Base-by-base conservation (phyloP, 768 basidiomycete species). In the Asterophora parasitica region DNA sequence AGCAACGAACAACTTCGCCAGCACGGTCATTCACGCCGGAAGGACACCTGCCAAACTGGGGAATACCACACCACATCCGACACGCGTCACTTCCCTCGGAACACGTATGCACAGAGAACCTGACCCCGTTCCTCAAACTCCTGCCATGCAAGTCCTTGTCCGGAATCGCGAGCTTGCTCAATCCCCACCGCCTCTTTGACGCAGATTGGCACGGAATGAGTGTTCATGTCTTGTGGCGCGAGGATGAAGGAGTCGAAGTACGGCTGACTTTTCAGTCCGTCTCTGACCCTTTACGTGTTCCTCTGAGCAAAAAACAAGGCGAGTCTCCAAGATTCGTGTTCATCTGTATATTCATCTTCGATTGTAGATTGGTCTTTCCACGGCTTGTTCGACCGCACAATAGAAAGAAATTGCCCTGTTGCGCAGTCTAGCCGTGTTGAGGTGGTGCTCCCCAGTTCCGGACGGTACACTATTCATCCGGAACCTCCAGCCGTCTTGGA, bases 81-180 rank as follows among this genome's bases (percentile, higher is more conserved):
- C 85, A 93, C 56, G 89, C 87, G 1, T 79, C 80, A 7, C 76
- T 87, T 15, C 86, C 88, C 6, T 88, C 84, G 3, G 90, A 94
- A 61, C 74, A 84, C 56, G 88, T 97, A n/a, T 99, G 95, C 61
- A 98, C 95, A 4, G 96, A 98, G 62, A 97, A 97, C 59, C 71
- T 98, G 7, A 97, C 95, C 0, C 95, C 96, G 0, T 96, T 98
- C 68, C 75, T 97, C 49, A 92, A 95, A 61, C 81, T 97, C 8
- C 71, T 98, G 1, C 96, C 96, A 0, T 98, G 95, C 73, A 91
- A 96, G 60, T 82, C 88, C 4, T 70, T 76, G 15, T 91, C 93
- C 0, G 94, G 96, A 10, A 75, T 97, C 16, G 88, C 92, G 0
- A 72, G 67, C 12, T 74, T 97, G 17, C 71, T 98, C 36, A 90